These are phyloP conservation scores for Dendrobium nobile DNA, from an alignment of 106 monocot genomes.

Conservation along the genomic window DNA sequence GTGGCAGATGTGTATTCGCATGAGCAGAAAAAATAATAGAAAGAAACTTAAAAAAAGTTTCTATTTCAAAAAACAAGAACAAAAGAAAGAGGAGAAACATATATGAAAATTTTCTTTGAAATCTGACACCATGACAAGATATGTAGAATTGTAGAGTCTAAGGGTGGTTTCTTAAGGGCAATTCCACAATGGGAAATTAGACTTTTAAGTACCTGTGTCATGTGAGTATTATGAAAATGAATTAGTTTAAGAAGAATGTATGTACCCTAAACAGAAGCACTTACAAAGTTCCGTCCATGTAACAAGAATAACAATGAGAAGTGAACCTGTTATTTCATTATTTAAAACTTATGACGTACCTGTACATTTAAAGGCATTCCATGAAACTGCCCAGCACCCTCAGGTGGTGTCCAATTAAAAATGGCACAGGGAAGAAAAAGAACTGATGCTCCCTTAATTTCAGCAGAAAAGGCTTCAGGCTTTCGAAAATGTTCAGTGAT, in stretches of 20 bases:
- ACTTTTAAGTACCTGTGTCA: too few relatives aligned
- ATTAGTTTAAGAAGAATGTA: neutral
- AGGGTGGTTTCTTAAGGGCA: too few relatives aligned
- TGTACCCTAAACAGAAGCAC: neutral
- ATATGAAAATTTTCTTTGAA: too few relatives aligned
- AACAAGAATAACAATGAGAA: neutral
- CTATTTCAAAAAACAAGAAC: too few relatives aligned
- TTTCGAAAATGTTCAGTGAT: constrained; percentile 38
- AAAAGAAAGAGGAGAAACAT: too few relatives aligned
- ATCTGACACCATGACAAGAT: too few relatives aligned
- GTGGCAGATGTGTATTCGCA: too few relatives aligned
- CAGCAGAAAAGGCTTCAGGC: constrained; percentile 44
- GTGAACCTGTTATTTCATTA: neutral
- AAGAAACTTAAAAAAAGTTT: too few relatives aligned
- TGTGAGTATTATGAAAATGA: neutral
- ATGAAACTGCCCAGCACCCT: constrained; percentile 98
- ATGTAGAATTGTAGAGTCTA: too few relatives aligned
- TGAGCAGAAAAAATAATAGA: too few relatives aligned
- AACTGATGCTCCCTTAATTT: constrained; percentile 50
- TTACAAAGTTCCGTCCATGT: neutral
- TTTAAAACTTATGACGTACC: constrained; percentile 32
- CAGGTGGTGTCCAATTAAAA: constrained; percentile 99
- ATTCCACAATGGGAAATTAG: too few relatives aligned
- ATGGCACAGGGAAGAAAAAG: constrained; percentile 85
- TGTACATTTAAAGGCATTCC: constrained; percentile 94